phyloP scores from a whole-genome alignment of 768 basidiomycete genomes.

The Lactarius hatsudake region DNA sequence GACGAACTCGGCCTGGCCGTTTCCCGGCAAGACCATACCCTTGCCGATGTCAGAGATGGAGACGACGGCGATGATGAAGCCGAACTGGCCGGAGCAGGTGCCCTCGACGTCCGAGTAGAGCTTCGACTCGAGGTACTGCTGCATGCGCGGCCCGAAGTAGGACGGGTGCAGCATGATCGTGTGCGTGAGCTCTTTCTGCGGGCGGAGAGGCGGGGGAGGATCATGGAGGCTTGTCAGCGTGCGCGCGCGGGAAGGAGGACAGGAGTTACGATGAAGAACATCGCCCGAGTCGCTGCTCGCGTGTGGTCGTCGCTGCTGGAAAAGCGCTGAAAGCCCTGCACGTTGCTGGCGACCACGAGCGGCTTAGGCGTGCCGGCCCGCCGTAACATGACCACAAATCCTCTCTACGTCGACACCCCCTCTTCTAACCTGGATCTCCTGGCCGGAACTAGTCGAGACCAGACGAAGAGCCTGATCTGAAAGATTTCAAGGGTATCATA shows the following conservation, averaged over 20 bases:
- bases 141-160: slow-evolving; percentile 96
- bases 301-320: not conserved
- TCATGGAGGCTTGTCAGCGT: slow-evolving; percentile 1
- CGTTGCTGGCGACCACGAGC: too few relatives aligned
- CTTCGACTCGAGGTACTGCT: slow-evolving; percentile 88
- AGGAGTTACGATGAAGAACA: slow-evolving; percentile 26
- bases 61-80: slow-evolving; percentile 91
- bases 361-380: too few relatives aligned
- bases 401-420: too few relatives aligned
- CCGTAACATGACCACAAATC: too few relatives aligned
- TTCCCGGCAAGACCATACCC: slow-evolving; percentile 88
- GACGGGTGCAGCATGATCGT: slow-evolving; percentile 97
- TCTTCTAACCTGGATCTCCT: too few relatives aligned
- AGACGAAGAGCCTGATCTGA: not conserved
- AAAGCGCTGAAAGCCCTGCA: not conserved
- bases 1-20: slow-evolving; percentile 94
- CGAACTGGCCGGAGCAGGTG: slow-evolving; percentile 92
- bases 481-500: not conserved
- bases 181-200: slow-evolving; percentile 93
- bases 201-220: not conserved
- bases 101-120: slow-evolving; percentile 96
- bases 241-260: not conserved
- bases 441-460: not conserved
- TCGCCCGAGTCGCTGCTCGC: slow-evolving; percentile 3
- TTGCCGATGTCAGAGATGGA: slow-evolving; percentile 89